Evolutionary conservation across 371 early-diverging fungal species (phyloP).

Genomic region (Saksenaea vasiformis): DNA sequence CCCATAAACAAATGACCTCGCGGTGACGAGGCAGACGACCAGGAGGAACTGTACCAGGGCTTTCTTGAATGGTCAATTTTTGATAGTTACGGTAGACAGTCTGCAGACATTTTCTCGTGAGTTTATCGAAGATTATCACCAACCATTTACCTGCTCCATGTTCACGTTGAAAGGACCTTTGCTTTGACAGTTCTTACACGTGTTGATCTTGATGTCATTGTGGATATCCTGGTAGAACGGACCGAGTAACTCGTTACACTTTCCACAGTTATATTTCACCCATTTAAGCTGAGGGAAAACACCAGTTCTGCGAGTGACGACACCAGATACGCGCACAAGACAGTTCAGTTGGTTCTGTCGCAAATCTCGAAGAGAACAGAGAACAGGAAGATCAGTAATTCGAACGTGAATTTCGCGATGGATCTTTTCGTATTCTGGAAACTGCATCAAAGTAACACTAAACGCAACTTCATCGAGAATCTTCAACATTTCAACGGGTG

Average conservation of each 20-base stretch:
- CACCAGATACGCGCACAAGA: slow-evolving; percentile 93
- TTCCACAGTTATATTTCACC: slow-evolving; percentile 96
- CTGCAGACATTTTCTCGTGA: slow-evolving; percentile 32
- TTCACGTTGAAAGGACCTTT: slow-evolving; percentile 94
- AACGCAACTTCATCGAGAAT: slow-evolving; percentile 95
- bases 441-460: slow-evolving; percentile 86
- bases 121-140: not conserved
- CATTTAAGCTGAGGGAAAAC: slow-evolving; percentile 98
- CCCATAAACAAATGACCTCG: slow-evolving; percentile 96
- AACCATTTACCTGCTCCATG: slow-evolving; percentile 67
- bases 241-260: slow-evolving; percentile 94
- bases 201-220: slow-evolving; percentile 81
- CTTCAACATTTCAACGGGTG: slow-evolving; percentile 85
- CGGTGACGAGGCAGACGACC: slow-evolving; percentile 97
- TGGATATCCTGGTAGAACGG: slow-evolving; percentile 95
- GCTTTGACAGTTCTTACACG: slow-evolving; percentile 95
- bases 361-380: slow-evolving; percentile 89
- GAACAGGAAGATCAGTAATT: slow-evolving; percentile 88
- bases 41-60: slow-evolving; percentile 97
- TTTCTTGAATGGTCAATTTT: slow-evolving; percentile 97
- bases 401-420: slow-evolving; percentile 96
- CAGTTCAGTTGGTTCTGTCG: slow-evolving; percentile 94
- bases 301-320: slow-evolving; percentile 94
- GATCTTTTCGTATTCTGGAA: slow-evolving; percentile 92
- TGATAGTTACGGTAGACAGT: slow-evolving; percentile 99